Percentiles rank a stretch among this genome's conserved stretches.
Evolutionary conservation across 352 stramenopile genomes (phyloP).

Genomic region (Pythium coloratum): DNA sequence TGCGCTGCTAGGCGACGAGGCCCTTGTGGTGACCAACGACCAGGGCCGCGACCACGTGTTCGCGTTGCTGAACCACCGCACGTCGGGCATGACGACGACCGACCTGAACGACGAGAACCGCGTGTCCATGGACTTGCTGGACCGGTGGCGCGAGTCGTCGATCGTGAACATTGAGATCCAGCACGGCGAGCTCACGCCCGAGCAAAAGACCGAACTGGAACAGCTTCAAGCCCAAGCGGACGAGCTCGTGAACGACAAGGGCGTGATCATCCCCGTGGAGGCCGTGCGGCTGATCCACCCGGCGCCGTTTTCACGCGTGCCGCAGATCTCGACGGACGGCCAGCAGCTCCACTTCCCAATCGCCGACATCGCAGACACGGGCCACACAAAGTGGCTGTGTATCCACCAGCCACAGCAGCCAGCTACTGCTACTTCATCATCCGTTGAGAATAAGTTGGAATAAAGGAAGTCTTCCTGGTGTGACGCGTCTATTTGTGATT

Average conservation of each 20-base stretch:
- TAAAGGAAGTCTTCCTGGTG: no score
- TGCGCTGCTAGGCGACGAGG: constrained; percentile 59
- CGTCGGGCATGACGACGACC: constrained; percentile 26
- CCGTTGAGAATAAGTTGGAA: no score
- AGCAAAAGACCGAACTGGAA: not conserved
- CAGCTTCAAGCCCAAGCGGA: not conserved
- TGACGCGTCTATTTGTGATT: no score
- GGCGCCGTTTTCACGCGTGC: constrained; percentile 68
- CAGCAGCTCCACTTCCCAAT: constrained; percentile 64
- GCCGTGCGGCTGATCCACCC: constrained; percentile 56
- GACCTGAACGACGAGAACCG: constrained; percentile 26
- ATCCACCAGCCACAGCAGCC: constrained; percentile 11
- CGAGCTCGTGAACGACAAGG: not conserved
- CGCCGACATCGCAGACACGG: not conserved
- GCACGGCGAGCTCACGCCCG: constrained; percentile 43
- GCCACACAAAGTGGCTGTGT: constrained; percentile 23
- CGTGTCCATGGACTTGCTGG: constrained; percentile 71
- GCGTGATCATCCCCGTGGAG: constrained; percentile 47
- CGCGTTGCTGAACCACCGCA: constrained; percentile 47
- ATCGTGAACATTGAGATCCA: constrained; percentile 78
- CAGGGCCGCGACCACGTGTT: constrained; percentile 96
- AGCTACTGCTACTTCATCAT: no score
- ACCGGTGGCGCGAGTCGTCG: constrained; percentile 65
- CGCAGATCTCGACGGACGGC: constrained; percentile 44
- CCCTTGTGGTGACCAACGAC: constrained; percentile 95